Percentiles rank a stretch among this genome's conserved stretches.
These are phyloP conservation scores for Rhizopogon rudus DNA, from an alignment of 768 basidiomycete genomes.

Conservation along the genomic window DNA sequence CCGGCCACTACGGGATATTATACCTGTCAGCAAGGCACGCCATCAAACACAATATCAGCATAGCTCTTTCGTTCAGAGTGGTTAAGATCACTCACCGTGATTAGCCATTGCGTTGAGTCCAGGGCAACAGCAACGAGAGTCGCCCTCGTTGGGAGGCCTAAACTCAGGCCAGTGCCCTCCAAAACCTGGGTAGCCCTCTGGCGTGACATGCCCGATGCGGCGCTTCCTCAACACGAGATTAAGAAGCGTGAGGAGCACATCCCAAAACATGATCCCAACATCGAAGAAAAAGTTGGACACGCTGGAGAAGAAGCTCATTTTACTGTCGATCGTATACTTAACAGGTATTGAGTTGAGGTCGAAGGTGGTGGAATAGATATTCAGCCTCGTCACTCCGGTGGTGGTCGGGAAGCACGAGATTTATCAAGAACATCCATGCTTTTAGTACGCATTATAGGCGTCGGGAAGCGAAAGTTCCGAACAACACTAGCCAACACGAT, in stretches of 20 bases:
- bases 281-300: slow-evolving; percentile 6
- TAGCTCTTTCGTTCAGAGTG: background rate
- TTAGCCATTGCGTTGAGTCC: slow-evolving; percentile 80
- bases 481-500: too few species aligned
- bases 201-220: slow-evolving; percentile 48
- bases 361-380: background rate
- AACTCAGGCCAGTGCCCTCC: slow-evolving; percentile 73
- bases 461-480: too few species aligned
- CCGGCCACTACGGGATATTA: slow-evolving; percentile 59
- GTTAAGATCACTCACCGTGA: slow-evolving; percentile 48
- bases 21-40: slow-evolving; percentile 17
- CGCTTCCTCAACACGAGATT: slow-evolving; percentile 48
- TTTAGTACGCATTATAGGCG: background rate
- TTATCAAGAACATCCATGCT: background rate
- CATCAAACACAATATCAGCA: background rate
- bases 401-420: too few species aligned
- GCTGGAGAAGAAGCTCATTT: background rate
- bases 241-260: slow-evolving; percentile 42
- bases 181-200: slow-evolving; percentile 48
- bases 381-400: background rate
- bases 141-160: slow-evolving; percentile 48
- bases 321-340: background rate
- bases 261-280: slow-evolving; percentile 40
- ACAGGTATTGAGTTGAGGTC: background rate
- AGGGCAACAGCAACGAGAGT: slow-evolving; percentile 72